These are phyloP conservation scores for Chondrostereum purpureum DNA, from an alignment of 1,284 basidiomycete species.

Conservation along the genomic window DNA sequence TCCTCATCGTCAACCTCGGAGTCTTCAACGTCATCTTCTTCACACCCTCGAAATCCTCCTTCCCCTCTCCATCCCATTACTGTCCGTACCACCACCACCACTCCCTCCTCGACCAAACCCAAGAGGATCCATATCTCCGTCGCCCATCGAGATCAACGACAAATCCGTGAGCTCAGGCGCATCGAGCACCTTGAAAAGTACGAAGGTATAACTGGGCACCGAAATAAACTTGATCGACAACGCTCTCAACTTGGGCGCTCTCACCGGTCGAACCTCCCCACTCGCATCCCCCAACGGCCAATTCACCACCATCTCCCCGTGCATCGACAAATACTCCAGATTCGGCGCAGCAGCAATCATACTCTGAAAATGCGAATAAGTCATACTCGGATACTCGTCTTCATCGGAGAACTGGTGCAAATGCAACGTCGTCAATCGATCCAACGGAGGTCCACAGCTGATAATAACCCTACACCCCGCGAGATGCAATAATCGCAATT, in stretches of 20 bases:
- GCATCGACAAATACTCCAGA: slow-evolving; percentile 2
- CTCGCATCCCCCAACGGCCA: not conserved
- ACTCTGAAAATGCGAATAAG: not conserved
- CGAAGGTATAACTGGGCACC: slow-evolving; percentile 2
- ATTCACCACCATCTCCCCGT: not conserved
- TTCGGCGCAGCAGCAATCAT: not conserved
- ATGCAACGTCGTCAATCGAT: not conserved
- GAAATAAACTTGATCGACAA: slow-evolving; percentile 2
- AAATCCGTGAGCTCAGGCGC: not conserved
- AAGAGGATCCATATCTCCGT: slow-evolving; percentile 2
- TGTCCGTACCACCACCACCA: not conserved
- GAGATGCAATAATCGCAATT: not conserved
- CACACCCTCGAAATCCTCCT: not conserved
- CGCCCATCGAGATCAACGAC: slow-evolving; percentile 3
- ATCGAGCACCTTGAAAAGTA: slow-evolving; percentile 1
- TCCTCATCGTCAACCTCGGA: not conserved
- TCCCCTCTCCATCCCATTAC: not conserved
- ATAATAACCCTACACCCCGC: not conserved
- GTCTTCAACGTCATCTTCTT: not conserved
- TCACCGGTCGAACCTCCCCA: not conserved
- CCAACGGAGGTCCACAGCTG: not conserved
- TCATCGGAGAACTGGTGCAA: not conserved
- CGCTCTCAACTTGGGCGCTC: not conserved
- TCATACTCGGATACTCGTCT: not conserved
- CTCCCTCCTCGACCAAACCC: no score